phyloP scores from a whole-genome alignment of 2,329 filamentous ascomycete genomes.

The Neoarthrinium moseri region DNA sequence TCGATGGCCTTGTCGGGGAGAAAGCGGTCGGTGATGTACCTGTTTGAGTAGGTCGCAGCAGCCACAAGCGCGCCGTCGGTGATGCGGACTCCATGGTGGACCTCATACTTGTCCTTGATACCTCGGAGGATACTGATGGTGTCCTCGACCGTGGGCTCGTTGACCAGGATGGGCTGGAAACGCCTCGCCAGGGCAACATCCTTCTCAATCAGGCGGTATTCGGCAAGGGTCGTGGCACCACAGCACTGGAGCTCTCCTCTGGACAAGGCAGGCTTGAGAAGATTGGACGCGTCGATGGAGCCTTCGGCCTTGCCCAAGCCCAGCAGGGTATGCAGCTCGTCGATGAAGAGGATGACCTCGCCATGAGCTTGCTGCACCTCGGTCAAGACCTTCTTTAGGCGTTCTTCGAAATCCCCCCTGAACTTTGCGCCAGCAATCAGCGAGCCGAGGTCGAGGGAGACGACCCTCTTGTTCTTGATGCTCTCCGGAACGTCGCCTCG shows the following conservation, averaged over 20 bases:
- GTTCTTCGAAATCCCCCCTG: conserved; percentile 92
- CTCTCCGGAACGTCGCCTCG: conserved; percentile 92
- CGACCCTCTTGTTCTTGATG: conserved; percentile 89
- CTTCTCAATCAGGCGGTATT: conserved; percentile 93
- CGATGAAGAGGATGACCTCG: conserved; percentile 89
- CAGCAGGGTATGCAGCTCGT: conserved; percentile 88
- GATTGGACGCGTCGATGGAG: conserved; percentile 92
- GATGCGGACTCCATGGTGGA: conserved; percentile 94
- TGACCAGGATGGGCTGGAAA: conserved; percentile 94
- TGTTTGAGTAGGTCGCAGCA: conserved; percentile 87
- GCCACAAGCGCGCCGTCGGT: conserved; percentile 90
- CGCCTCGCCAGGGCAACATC: conserved; percentile 88
- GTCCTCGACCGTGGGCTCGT: conserved; percentile 85
- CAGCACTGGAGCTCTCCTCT: conserved; percentile 93
- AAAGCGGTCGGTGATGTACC: conserved; percentile 95
- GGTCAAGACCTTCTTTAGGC: conserved; percentile 84
- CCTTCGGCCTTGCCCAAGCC: conserved; percentile 94
- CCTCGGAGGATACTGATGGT: conserved; percentile 94
- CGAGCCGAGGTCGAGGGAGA: conserved; percentile 84
- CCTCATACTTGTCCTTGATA: conserved; percentile 97
- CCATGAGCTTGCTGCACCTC: conserved; percentile 90
- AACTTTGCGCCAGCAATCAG: conserved; percentile 96
- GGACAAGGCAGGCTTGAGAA: conserved; percentile 90
- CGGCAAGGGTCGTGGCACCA: conserved; percentile 87
- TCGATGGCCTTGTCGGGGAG: conserved; percentile 97